Evolutionary conservation across 805 yeast genomes (phyloP), one percentile per base, ranked within the genome.

Genomic region (Saturnispora halmiae): DNA sequence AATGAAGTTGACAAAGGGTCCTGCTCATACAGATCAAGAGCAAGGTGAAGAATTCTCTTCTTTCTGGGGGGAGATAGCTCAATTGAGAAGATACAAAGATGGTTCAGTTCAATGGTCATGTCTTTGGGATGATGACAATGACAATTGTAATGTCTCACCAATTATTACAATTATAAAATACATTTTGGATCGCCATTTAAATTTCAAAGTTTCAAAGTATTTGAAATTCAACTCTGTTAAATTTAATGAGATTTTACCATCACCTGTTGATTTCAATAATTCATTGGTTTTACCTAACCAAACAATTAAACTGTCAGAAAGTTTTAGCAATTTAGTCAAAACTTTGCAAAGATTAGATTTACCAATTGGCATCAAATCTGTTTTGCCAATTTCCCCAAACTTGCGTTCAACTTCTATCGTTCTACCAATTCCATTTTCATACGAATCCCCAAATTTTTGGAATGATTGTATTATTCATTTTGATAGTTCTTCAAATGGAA

Each of bases 21-120:
- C 97, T 8, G 62, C 67, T 29, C 76, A 79, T 47, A 69, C 73
- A 30, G 82, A 75, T 25, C 64, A 65, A 31, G 77, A 70, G 13
- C 75, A 64, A 21, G 74, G 79, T n/a, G 64, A 72, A 6, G 68
- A 71, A 41, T 92, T 92, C 65, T 75, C 82, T 49, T 64, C 74
- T 5, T 88, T 92, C 55, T 92, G 99, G 99, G 96, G 96, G 9
- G 55, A 72, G 8, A 80, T 75, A 49, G 77, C 94, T 0, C 84
- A 92, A 11, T 67, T 92, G 42, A 77, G 99, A 66, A 76, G 92
- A 57, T 92, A 90, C 65, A 87, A 84, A 55, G 95, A 92, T 61
- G 96, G 96, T 29, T 69, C 81, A 4, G 87, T 92, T 45, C 79
- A 77, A 46, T 94, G 92, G 61, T 83, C 95, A 58, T 94, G 92